Evolutionary conservation across 2,329 filamentous ascomycete species (phyloP).

Genomic region (Botrytis elliptica): DNA sequence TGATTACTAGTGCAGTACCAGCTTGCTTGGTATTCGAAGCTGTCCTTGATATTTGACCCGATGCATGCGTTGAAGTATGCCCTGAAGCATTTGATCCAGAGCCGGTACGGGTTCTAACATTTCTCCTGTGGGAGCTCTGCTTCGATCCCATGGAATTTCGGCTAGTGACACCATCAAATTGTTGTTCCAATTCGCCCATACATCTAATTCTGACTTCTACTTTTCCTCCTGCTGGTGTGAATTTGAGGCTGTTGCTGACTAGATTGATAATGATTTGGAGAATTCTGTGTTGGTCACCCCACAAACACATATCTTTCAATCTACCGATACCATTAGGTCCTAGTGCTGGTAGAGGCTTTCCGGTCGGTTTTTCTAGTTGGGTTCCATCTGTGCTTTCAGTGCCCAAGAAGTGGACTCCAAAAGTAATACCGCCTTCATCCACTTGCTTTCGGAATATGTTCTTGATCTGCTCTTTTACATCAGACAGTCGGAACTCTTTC

Average conservation of each 20-base stretch:
- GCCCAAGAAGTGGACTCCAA: slow-evolving; percentile 70
- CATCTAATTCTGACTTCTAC: slow-evolving; percentile 77
- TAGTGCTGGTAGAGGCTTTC: slow-evolving; percentile 51
- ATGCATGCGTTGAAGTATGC: slow-evolving; percentile 4
- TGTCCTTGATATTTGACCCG: slow-evolving; percentile 45
- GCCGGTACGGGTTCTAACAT: slow-evolving; percentile 28
- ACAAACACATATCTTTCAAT: slow-evolving; percentile 78
- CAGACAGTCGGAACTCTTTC: slow-evolving; percentile 79
- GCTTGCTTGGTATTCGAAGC: slow-evolving; percentile 36
- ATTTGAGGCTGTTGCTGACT: slow-evolving; percentile 89
- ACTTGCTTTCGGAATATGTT: slow-evolving; percentile 86
- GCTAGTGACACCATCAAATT: slow-evolving; percentile 27
- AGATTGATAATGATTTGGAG: slow-evolving; percentile 92
- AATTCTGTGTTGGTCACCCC: slow-evolving; percentile 90
- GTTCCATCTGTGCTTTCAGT: slow-evolving; percentile 41
- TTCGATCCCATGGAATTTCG: slow-evolving; percentile 33
- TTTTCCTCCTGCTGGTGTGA: slow-evolving; percentile 74
- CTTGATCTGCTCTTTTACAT: slow-evolving; percentile 77
- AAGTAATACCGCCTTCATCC: slow-evolving; percentile 71
- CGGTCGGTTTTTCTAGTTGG: slow-evolving; percentile 23
- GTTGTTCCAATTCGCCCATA: slow-evolving; percentile 52
- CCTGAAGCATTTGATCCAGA: slow-evolving; percentile 46
- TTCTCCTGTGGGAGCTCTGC: slow-evolving; percentile 32
- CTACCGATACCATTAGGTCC: slow-evolving; percentile 66
- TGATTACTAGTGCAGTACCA: slow-evolving; percentile 60